phyloP scores from a whole-genome alignment of 768 basidiomycete genomes.

The Leccinum aurantiacum region DNA sequence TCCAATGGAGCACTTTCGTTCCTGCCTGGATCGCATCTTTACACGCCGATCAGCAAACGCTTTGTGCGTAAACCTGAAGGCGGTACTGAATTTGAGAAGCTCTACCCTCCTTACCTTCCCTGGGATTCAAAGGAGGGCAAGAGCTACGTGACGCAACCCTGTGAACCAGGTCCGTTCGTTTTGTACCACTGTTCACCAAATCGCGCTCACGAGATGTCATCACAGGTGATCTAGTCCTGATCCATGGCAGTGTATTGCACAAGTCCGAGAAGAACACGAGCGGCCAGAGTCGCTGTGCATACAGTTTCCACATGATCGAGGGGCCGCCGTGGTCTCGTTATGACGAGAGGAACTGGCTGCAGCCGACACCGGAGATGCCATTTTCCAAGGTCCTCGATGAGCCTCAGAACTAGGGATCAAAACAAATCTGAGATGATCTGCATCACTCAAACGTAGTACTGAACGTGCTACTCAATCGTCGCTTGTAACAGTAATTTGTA shows the following conservation, averaged over 20 bases:
- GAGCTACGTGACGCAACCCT: slow-evolving; percentile 67
- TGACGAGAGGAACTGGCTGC: slow-evolving; percentile 94
- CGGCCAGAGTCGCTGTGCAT: slow-evolving; percentile 80
- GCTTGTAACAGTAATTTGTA: no score
- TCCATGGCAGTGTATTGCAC: slow-evolving; percentile 92
- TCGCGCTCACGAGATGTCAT: background rate
- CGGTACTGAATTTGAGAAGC: slow-evolving; percentile 82
- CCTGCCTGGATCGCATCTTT: slow-evolving; percentile 86
- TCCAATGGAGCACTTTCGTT: slow-evolving; percentile 86
- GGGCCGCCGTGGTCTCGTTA: slow-evolving; percentile 67
- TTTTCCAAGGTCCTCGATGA: slow-evolving; percentile 60
- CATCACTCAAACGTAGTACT: no score
- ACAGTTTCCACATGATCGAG: slow-evolving; percentile 96
- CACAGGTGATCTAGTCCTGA: slow-evolving; percentile 85
- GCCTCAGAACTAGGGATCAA: no score
- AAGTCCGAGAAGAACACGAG: slow-evolving; percentile 88
- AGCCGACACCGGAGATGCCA: slow-evolving; percentile 81
- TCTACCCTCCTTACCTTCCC: slow-evolving; percentile 38
- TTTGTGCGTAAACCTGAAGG: slow-evolving; percentile 75
- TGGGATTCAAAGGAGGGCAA: slow-evolving; percentile 15
- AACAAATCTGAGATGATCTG: no score
- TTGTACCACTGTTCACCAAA: background rate
- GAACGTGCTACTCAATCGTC: no score
- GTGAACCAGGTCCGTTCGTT: slow-evolving; percentile 59
- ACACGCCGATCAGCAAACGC: slow-evolving; percentile 71